These are phyloP conservation scores for Trichothecium roseum DNA, from an alignment of 2,329 filamentous ascomycete genomes.

Conservation along the genomic window DNA sequence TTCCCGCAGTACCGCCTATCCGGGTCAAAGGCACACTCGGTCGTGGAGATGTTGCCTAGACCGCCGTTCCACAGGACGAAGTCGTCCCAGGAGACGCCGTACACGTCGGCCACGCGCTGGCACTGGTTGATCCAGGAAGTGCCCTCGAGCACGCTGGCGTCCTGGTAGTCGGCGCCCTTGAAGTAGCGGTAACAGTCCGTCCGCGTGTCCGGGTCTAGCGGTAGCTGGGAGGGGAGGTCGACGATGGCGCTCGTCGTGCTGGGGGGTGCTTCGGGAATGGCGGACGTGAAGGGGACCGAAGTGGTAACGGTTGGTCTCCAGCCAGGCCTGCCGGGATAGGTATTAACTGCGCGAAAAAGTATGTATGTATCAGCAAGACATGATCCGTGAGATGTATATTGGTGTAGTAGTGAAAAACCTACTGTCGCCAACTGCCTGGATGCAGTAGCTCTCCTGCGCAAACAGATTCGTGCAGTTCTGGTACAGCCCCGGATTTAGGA, in stretches of 20 bases:
- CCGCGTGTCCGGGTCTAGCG: conserved; percentile 1
- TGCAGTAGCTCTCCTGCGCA: conserved; percentile 19
- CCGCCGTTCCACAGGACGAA: neutral
- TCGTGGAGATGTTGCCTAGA: neutral
- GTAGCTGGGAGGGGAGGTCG: conserved; percentile 1
- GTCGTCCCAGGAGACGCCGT: neutral
- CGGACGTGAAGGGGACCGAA: no score
- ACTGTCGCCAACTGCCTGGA: conserved; percentile 18
- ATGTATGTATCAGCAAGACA: no score
- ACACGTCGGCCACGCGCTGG: neutral
- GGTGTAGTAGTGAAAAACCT: conserved; percentile 4
- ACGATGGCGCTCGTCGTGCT: conserved; percentile 3
- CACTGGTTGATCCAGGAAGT: neutral
- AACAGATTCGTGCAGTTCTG: conserved; percentile 22
- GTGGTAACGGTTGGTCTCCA: no score
- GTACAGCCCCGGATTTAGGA: conserved; percentile 21
- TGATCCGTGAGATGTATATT: conserved; percentile 4
- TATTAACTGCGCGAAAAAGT: no score
- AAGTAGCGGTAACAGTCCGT: neutral
- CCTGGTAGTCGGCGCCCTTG: neutral
- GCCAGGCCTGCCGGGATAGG: no score
- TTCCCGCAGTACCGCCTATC: neutral
- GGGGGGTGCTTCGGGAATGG: neutral
- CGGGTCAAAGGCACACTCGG: neutral
- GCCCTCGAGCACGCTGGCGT: neutral